These are phyloP conservation scores for Stephanodiscus triporus DNA, from an alignment of 108 stramenopile genomes.

Conservation along the genomic window DNA sequence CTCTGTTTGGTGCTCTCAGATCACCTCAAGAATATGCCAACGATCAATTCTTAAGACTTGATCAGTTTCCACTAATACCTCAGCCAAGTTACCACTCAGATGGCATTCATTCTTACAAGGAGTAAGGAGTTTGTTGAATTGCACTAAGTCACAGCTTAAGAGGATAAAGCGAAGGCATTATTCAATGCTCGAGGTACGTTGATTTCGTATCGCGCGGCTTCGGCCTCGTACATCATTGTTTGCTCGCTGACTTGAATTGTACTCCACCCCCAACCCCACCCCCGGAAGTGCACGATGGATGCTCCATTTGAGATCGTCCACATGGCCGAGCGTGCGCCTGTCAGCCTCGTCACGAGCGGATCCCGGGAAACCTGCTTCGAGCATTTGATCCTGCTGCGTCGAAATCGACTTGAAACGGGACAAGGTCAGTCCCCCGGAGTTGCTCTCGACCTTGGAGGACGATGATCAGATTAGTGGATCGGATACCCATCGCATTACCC, in stretches of 20 bases:
- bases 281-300: slow-evolving; percentile 46
- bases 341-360: slow-evolving; percentile 45
- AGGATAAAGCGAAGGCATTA: slow-evolving; percentile 37
- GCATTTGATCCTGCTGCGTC: slow-evolving; percentile 29
- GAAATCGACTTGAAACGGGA: slow-evolving; percentile 20
- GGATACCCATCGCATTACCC: slow-evolving; percentile 25
- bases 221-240: neutral
- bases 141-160: slow-evolving; percentile 20
- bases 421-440: slow-evolving; percentile 30
- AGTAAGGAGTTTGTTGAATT: slow-evolving; percentile 48
- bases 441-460: slow-evolving; percentile 48
- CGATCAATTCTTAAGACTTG: slow-evolving; percentile 6
- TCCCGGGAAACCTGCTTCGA: slow-evolving; percentile 50
- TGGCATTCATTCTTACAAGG: slow-evolving; percentile 54
- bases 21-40: slow-evolving; percentile 26
- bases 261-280: too few species aligned
- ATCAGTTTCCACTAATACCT: too few species aligned
- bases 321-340: slow-evolving; percentile 55
- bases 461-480: slow-evolving; percentile 35
- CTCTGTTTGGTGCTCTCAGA: slow-evolving; percentile 3
- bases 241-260: neutral
- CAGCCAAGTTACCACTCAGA: too few species aligned
- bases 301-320: slow-evolving; percentile 57
- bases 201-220: neutral
- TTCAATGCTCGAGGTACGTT: slow-evolving; percentile 47